Evolutionary conservation across 768 basidiomycete genomes (phyloP).

Genomic region (Suillus cothurnatus): DNA sequence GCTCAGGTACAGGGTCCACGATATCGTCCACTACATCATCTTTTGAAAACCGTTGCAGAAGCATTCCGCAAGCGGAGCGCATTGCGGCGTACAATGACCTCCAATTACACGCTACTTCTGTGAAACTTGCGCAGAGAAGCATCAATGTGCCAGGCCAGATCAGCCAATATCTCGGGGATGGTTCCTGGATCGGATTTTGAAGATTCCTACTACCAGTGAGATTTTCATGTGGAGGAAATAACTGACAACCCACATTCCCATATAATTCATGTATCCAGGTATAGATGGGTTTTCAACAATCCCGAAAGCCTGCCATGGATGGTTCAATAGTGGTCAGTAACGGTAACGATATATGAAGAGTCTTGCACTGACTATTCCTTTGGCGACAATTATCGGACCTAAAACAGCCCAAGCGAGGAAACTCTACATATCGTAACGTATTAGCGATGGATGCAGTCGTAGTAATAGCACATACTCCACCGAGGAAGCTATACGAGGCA

Average conservation of each 20-base stretch:
- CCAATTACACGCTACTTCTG: conserved; percentile 15
- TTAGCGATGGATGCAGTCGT: conserved; percentile 3
- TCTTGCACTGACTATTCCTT: conserved; percentile 34
- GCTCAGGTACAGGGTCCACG: conserved; percentile 52
- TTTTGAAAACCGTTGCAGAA: conserved; percentile 6
- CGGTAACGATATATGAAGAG: background rate
- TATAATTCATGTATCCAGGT: conserved; percentile 15
- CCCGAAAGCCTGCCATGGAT: conserved; percentile 7
- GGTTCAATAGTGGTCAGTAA: background rate
- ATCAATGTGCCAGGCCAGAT: conserved; percentile 34
- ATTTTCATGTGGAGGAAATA: background rate
- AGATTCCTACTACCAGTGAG: conserved; percentile 32
- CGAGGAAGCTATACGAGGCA: conserved; percentile 53
- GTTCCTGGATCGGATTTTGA: conserved; percentile 40
- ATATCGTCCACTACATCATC: conserved; percentile 36
- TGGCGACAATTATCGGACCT: conserved; percentile 54
- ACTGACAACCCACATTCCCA: conserved; percentile 7
- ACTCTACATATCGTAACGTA: conserved; percentile 34
- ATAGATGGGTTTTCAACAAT: background rate
- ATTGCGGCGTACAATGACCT: conserved; percentile 7
- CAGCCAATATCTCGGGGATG: conserved; percentile 62
- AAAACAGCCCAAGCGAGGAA: conserved; percentile 65
- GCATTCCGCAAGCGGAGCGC: conserved; percentile 3
- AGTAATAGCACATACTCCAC: conserved; percentile 33
- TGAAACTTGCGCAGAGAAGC: conserved; percentile 48